phyloP scores from a whole-genome alignment of 345 rosid genomes.

The Ricinus communis region DNA sequence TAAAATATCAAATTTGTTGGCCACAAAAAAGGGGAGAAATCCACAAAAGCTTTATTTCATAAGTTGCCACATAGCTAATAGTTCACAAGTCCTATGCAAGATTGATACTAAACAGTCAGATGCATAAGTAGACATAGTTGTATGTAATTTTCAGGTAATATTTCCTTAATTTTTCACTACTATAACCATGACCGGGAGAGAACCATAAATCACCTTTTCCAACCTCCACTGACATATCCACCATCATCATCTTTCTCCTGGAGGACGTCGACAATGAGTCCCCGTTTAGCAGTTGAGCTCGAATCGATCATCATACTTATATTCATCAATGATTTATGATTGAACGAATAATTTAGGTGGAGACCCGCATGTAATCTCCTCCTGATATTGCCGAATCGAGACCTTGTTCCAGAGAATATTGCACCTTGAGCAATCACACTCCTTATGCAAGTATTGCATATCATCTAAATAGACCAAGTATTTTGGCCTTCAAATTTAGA shows the following conservation, averaged over 20 bases:
- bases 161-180: background rate
- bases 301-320: slow-evolving; percentile 84
- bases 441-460: slow-evolving; percentile 67
- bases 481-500: slow-evolving; percentile 32
- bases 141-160: too few relatives aligned
- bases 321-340: slow-evolving; percentile 25
- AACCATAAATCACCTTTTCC: slow-evolving; percentile 67
- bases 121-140: too few relatives aligned
- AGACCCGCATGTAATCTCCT: slow-evolving; percentile 42
- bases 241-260: slow-evolving; percentile 65
- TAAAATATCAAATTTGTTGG: background rate
- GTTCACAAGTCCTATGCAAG: background rate
- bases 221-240: slow-evolving; percentile 77
- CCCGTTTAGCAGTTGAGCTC: slow-evolving; percentile 44
- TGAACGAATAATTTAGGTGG: slow-evolving; percentile 33
- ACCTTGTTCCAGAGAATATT: slow-evolving; percentile 38
- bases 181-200: background rate
- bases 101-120: background rate
- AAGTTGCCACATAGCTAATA: background rate
- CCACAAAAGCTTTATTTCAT: background rate
- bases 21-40: background rate
- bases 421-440: slow-evolving; percentile 66
- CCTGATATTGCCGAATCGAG: slow-evolving; percentile 23
- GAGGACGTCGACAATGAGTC: slow-evolving; percentile 36
- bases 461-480: slow-evolving; percentile 53